Conservation (phyloP, 2,329 filamentous ascomycete genomes). For the Coniochaeta hoffmannii region DNA sequence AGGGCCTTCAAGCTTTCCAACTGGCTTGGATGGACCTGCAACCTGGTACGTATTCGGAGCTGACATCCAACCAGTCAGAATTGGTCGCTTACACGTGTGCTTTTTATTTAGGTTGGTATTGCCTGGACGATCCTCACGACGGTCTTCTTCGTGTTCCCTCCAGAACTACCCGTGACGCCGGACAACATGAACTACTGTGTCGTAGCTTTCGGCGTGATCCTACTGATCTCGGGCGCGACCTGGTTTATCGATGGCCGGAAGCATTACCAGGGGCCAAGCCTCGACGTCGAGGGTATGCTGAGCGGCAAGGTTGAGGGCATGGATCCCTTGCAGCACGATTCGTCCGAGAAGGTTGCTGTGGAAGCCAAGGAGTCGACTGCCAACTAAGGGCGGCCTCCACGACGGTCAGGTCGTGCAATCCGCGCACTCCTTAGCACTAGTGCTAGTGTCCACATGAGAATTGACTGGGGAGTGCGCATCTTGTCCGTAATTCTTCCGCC, state of each 20-base stretch:
- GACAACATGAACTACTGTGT: constrained; percentile 60
- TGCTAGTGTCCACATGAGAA: too few relatives aligned
- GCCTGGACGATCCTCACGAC: constrained; percentile 63
- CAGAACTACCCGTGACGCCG: constrained; percentile 53
- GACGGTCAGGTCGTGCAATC: too few relatives aligned
- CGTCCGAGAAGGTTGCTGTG: neutral
- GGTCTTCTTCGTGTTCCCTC: constrained; percentile 68
- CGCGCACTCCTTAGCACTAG: too few relatives aligned
- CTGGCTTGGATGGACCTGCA: constrained; percentile 25
- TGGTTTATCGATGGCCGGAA: constrained; percentile 44
- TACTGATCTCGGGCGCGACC: constrained; percentile 33
- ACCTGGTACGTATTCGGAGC: constrained; percentile 13
- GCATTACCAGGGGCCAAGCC: constrained; percentile 32
- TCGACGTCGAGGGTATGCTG: constrained; percentile 16
- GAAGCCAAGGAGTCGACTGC: neutral
- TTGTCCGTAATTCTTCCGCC: too few relatives aligned
- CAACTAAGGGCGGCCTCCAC: neutral
- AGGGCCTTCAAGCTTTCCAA: constrained; percentile 23
- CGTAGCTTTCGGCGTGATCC: constrained; percentile 39
- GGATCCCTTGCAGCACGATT: neutral
- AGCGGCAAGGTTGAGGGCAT: constrained; percentile 14
- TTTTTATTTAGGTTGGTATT: constrained; percentile 40
- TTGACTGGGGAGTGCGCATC: too few relatives aligned
- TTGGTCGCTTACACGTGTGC: neutral
- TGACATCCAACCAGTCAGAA: constrained; percentile 18